Conservation (phyloP, 768 basidiomycete species). For the Mycena pura region DNA sequence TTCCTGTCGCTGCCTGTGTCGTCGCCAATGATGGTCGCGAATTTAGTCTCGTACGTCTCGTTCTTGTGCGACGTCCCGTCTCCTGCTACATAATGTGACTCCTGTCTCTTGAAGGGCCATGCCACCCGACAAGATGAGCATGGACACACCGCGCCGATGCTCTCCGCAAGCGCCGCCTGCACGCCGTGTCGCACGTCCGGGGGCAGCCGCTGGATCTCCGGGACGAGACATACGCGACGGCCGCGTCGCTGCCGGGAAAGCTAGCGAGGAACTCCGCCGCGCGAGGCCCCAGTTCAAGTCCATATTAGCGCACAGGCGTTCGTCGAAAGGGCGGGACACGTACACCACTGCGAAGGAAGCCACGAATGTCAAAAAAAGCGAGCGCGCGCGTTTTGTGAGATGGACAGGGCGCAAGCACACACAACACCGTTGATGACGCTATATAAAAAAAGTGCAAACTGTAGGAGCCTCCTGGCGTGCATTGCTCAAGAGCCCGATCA, state of each 20-base stretch:
- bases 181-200: conserved; percentile 20
- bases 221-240: conserved; percentile 38
- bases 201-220: conserved; percentile 28
- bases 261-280: conserved; percentile 22
- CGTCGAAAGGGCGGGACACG: neutral
- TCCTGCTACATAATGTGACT: no score
- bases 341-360: conserved; percentile 18
- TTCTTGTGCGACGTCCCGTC: no score
- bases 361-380: conserved; percentile 41
- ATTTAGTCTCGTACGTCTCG: no score
- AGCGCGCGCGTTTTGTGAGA: conserved; percentile 42
- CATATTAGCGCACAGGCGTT: conserved; percentile 26
- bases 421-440: conserved; percentile 18
- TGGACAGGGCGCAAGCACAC: conserved; percentile 24
- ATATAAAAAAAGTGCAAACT: conserved; percentile 21
- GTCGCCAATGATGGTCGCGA: no score
- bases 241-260: conserved; percentile 3
- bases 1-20: no score
- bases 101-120: no score
- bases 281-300: conserved; percentile 41
- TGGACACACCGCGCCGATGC: conserved; percentile 38
- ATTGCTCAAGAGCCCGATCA: conserved; percentile 43
- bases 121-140: no score
- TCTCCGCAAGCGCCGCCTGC: conserved; percentile 25
- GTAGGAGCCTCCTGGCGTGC: conserved; percentile 36